Evolutionary conservation across 805 yeast species (phyloP), one percentile per base, ranked within the genome.

Genomic region (Lipomyces oligophaga): DNA sequence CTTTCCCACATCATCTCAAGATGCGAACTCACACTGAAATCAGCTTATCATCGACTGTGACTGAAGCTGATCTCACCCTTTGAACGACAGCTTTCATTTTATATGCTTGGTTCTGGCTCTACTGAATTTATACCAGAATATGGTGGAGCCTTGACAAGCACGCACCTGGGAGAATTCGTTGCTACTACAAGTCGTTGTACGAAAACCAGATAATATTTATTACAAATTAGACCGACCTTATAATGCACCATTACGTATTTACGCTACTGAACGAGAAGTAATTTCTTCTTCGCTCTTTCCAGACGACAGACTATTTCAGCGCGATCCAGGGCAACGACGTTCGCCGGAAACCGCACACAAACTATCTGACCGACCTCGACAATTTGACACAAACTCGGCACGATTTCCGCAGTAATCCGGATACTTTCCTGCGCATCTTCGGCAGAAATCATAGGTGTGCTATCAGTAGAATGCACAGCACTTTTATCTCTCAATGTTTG

Each of bases 41-140:
- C 0, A 84, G 71, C 41, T 73, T 62, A 6, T 72, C 69, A 41
- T 88, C 86, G 0, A 93, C 98, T 0, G 86, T 78, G 0, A 93
- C 98, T 0, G 95, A 83, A 0, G 97, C 97, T 38, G 76, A 74
- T 52, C 83, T 85, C 5, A 90, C 97, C 60, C 85, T 79, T 63
- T 93, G 98, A 27, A 93, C 77, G 1, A 93, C 96, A 2, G 89
- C 86, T 63, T 80, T 82, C 98, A 90, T 90, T 16, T 20, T 34
- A 26, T 5, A n/a, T 3, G 11, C 16, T 18, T 25, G 31, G 27
- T 36, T 16, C 25, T n/a, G 8, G 18, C n/a, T 31, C 11, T 7
- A 7, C 8, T 26, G 13, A 26, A 26, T 26, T 8, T 13, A 26
- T 8, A 26, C 8, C 30, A 26, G 11, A 26, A 26, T 26, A 26